These are phyloP conservation scores for Hypoxylon lienhwacheense DNA, from an alignment of 495 filamentous ascomycete species.

Conservation along the genomic window DNA sequence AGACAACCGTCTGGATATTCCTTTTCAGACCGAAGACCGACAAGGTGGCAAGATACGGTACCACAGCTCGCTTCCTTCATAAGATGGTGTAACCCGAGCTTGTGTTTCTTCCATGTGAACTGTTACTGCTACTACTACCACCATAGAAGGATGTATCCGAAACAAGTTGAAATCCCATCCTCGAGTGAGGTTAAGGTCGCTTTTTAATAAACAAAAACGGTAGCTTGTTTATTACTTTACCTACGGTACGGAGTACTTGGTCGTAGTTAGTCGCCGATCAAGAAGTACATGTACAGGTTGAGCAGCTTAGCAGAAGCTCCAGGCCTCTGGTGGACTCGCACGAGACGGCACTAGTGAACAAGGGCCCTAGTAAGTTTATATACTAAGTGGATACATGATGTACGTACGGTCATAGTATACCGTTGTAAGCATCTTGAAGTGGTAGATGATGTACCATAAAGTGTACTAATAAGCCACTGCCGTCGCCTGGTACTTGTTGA, in stretches of 20 bases:
- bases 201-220: conserved; percentile 33
- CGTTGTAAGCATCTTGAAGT: too few relatives aligned
- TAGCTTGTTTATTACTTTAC: too few relatives aligned
- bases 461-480: too few relatives aligned
- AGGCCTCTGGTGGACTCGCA: too few relatives aligned
- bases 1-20: conserved; percentile 7
- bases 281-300: conserved; percentile 18
- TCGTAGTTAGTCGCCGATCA: conserved; percentile 41
- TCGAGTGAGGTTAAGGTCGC: conserved; percentile 18
- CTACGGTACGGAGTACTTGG: too few relatives aligned
- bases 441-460: too few relatives aligned
- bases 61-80: conserved; percentile 26
- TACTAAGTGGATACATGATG: too few relatives aligned
- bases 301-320: too few relatives aligned
- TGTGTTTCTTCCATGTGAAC: conserved; percentile 8
- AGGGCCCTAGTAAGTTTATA: too few relatives aligned
- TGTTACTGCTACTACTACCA: conserved; percentile 1
- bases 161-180: conserved; percentile 16
- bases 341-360: conserved; percentile 16
- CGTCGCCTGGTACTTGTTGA: too few relatives aligned
- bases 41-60: conserved; percentile 22
- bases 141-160: conserved; percentile 8
- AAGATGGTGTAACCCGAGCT: conserved; percentile 22
- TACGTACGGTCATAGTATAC: too few relatives aligned
- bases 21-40: conserved; percentile 22